Base-by-base conservation (phyloP, 2,329 filamentous ascomycete species). In the Phyllosticta citribraziliensis region DNA sequence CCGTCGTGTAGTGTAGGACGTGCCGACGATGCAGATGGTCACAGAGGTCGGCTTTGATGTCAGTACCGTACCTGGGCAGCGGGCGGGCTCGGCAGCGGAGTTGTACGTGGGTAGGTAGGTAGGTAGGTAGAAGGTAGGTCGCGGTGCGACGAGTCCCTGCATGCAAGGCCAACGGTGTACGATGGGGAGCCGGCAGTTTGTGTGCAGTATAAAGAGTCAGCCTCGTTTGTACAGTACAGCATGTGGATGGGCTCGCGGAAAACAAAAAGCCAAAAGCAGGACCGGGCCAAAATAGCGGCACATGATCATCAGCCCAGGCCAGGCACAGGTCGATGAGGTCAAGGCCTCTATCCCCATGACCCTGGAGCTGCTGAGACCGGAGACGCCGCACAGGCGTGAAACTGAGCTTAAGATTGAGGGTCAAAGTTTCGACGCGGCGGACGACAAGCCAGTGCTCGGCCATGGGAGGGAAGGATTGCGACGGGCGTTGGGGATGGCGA, bases 101-200 rank as follows among this genome's bases (percentile, higher is more conserved):
- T 30, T 30, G 9, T 8, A n/a, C n/a, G n/a, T n/a, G n/a, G n/a
- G n/a, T n/a, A n/a, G n/a, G n/a, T n/a, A n/a, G n/a, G n/a, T n/a
- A n/a, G n/a, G n/a, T n/a, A 22, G 22, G 22, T 30, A 8, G 27
- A 8, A 30, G 27, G 5, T 30, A 30, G 27, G 27, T 30, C 27
- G 27, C 52, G 54, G 54, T 61, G 59, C 54, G 50, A 61, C 54
- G 50, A 54, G 59, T 54, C 59, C 56, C 59, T 50, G 59, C 59
- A 61, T 54, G 27, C 59, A 33, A 47, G 53, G 58, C 52, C 33
- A 56, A 35, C 55, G 58, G 35, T 30, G 47, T 20, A 56, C 25
- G 40, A 40, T 61, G 59, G 59, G 59, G 59, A 61, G 59, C 59
- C 59, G 59, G 30, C 53, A 35, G n/a, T 6, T n/a, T 12, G 40